Base-by-base conservation (phyloP, 202 grass and related monocot genomes). In the Schoenoplectus triqueter region DNA sequence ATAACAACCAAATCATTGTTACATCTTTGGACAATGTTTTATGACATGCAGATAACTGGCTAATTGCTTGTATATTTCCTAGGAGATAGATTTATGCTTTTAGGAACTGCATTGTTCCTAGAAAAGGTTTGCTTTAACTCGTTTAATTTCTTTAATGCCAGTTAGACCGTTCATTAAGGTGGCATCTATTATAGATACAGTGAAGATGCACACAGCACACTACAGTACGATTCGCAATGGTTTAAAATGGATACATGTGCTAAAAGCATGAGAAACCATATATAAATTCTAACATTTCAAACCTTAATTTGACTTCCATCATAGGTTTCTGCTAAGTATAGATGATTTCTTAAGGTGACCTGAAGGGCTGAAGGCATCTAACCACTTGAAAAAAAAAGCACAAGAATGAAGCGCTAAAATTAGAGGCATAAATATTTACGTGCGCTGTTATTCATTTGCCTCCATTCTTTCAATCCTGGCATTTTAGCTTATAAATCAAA, bases 381-480 rank as follows among this genome's bases (percentile, higher is more conserved):
- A 6, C 50, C 19, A 78, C n/a, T 60, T 60, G 74, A 42, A 68
- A 42, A 62, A 74, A 74, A 77, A 13, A 21, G 21, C 41, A 51
- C 39, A 59, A 1, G 14, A 78, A 31, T 1, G 31, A 31, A 60
- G 54, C 31, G 9, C 74, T 78, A 60, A 44, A 78, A 78, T 78
- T 78, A 78, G 74, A 60, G 22, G 74, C 54, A 44, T 42, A 59
- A 59, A 41, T 78, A 57, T 40, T 59, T 78, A 6, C 31, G 13
- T 7, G 60, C 11, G 52, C 74, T 78, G 60, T 78, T 60, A n/a
- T 78, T 78, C 54, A 60, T 78, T 73, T 73, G 70, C 46, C 48
- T 73, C 47, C 20, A 73, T 51, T 6, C 1, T 73, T 73, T 73
- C 46, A 73, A 78, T 31, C 31, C 31, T 31, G 31, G 31, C 1